A percentile compares a stretch with the other conserved stretches of the same genome.
Evolutionary conservation across 805 yeast species (phyloP).

Genomic region (Kodamaea kakaduensis): DNA sequence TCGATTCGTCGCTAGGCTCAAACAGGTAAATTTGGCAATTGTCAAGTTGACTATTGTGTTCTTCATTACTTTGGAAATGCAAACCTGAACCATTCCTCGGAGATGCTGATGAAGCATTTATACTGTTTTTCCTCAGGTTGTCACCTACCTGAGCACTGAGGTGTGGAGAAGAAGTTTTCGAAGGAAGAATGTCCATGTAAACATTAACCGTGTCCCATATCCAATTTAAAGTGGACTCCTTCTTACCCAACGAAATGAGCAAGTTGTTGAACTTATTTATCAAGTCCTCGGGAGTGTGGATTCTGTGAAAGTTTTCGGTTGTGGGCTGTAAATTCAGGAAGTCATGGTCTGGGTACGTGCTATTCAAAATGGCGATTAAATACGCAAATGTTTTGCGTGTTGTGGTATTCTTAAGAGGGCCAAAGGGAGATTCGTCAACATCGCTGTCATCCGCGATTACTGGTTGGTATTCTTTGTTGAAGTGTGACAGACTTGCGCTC

Average conservation of each 20-base stretch:
- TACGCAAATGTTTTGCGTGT: slow-evolving; percentile 89
- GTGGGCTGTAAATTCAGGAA: slow-evolving; percentile 84
- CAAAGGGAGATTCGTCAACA: slow-evolving; percentile 70
- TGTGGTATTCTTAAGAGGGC: slow-evolving; percentile 82
- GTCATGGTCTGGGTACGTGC: slow-evolving; percentile 95
- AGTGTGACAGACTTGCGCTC: slow-evolving; percentile 24
- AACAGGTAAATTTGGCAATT: slow-evolving; percentile 62
- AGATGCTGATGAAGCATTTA: slow-evolving; percentile 10
- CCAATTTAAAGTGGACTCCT: slow-evolving; percentile 48
- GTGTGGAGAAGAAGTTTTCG: slow-evolving; percentile 23
- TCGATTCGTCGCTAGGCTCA: slow-evolving; percentile 56
- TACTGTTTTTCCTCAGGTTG: slow-evolving; percentile 28
- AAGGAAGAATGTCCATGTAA: slow-evolving; percentile 63
- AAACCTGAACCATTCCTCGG: slow-evolving; percentile 5
- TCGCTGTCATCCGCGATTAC: slow-evolving; percentile 9
- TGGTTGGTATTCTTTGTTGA: slow-evolving; percentile 14
- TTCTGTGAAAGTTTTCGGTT: slow-evolving; percentile 43
- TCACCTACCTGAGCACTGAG: slow-evolving; percentile 17
- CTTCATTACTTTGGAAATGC: background rate
- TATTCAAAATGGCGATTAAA: slow-evolving; percentile 82
- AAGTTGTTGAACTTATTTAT: slow-evolving; percentile 73
- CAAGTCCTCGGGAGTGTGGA: slow-evolving; percentile 41
- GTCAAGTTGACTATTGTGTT: slow-evolving; percentile 19
- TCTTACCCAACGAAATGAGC: slow-evolving; percentile 48
- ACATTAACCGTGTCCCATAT: slow-evolving; percentile 86